Evolutionary conservation across 2,329 filamentous ascomycete species (phyloP).

Genomic region (Fusarium pseudograminearum): DNA sequence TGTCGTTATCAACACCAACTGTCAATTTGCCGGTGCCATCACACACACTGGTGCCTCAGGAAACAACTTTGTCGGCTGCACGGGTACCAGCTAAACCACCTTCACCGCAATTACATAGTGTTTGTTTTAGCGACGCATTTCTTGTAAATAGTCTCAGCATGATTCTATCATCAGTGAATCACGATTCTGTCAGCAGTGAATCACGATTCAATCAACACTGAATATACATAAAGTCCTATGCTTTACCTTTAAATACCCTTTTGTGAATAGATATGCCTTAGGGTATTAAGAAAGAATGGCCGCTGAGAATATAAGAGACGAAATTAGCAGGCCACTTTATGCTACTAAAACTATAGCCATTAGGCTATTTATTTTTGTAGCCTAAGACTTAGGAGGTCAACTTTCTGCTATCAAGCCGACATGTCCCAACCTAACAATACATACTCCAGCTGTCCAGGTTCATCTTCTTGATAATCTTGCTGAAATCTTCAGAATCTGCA

Average conservation of each 20-base stretch:
- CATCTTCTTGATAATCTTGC: constrained; percentile 75
- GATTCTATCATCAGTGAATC: neutral
- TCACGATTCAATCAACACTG: neutral
- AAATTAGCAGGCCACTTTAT: too few relatives aligned
- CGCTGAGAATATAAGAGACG: too few relatives aligned
- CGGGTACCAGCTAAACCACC: constrained; percentile 34
- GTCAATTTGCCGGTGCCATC: constrained; percentile 71
- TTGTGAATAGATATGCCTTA: too few relatives aligned
- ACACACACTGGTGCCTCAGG: constrained; percentile 78
- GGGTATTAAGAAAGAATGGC: too few relatives aligned
- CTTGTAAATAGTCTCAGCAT: constrained; percentile 3
- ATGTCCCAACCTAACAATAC: neutral
- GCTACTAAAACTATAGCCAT: too few relatives aligned
- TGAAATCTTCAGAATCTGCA: constrained; percentile 63
- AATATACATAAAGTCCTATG: too few relatives aligned
- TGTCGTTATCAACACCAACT: constrained; percentile 70
- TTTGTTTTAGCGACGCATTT: neutral
- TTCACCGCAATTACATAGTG: fast-evolving
- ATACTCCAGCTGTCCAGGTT: constrained; percentile 68
- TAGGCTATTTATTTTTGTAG: too few relatives aligned
- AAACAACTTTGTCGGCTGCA: constrained; percentile 76
- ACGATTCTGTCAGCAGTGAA: neutral
- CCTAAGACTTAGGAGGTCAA: too few relatives aligned
- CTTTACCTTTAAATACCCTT: fast-evolving
- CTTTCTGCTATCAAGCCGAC: too few relatives aligned